A percentile compares a stretch with the other conserved stretches of the same genome.
phyloP scores from a whole-genome alignment of 2,329 filamentous ascomycete species.

The Camillea tinctor region DNA sequence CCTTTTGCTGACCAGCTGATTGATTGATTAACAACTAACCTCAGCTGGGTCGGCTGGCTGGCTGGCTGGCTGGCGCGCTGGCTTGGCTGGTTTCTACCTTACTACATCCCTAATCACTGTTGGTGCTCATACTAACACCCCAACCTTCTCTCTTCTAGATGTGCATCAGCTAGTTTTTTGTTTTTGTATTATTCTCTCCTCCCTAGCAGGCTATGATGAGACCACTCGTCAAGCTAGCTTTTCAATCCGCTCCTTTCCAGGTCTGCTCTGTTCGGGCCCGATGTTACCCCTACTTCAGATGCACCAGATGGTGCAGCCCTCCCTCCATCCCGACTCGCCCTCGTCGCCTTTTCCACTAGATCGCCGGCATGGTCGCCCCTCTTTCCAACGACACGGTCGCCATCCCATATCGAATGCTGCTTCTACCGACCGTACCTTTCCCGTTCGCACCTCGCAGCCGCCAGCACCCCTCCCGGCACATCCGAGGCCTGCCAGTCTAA shows the following conservation, averaged over 20 bases:
- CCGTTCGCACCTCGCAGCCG: conserved; percentile 38
- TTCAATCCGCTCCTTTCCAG: conserved; percentile 27
- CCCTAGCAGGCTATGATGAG: conserved; percentile 45
- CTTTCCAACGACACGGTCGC: conserved; percentile 9
- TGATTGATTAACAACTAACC: conserved; percentile 1
- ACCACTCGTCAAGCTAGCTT: conserved; percentile 24
- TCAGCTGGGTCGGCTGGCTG: not conserved
- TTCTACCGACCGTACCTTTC: conserved; percentile 33
- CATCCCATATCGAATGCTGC: conserved; percentile 13
- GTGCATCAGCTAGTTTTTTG: conserved; percentile 34
- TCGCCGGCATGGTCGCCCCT: conserved; percentile 26
- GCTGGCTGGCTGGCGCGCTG: conserved; percentile 3
- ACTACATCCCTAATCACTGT: not conserved
- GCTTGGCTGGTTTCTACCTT: too few species aligned
- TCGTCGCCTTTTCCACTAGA: conserved; percentile 29
- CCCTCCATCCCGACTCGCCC: conserved; percentile 38
- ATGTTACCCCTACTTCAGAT: conserved; percentile 54
- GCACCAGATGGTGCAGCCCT: conserved; percentile 50
- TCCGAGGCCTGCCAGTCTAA: conserved; percentile 27
- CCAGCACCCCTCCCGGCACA: conserved; percentile 31
- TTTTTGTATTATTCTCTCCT: too few species aligned
- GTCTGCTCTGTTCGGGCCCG: conserved; percentile 18
- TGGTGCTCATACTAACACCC: not conserved
- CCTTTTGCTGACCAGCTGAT: not conserved
- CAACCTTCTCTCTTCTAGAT: conserved; percentile 34